Evolutionary conservation across 1,284 basidiomycete genomes (phyloP).

Genomic region (Sphaerobolus stellatus): DNA sequence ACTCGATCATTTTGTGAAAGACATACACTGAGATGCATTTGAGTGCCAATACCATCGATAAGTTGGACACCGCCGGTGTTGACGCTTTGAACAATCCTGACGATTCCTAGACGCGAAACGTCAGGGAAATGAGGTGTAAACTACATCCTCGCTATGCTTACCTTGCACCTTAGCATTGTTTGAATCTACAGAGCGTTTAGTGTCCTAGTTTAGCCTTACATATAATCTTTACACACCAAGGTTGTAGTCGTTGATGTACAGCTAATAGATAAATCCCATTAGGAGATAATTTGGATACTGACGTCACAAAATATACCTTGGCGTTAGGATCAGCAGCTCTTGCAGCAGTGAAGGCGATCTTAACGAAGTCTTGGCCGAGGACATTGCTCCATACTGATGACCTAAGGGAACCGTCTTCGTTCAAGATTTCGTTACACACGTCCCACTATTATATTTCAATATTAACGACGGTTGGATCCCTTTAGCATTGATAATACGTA

Average conservation of each 20-base stretch:
- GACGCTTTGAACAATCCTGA: slow-evolving; percentile 32
- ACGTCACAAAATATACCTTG: no score
- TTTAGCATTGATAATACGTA: neutral
- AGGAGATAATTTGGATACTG: no score
- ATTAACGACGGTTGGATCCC: no score
- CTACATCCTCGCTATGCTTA: neutral
- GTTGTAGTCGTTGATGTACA: slow-evolving; percentile 14
- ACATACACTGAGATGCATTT: slow-evolving; percentile 31
- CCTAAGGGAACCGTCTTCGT: slow-evolving; percentile 43
- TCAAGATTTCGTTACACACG: slow-evolving; percentile 39
- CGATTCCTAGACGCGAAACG: no score
- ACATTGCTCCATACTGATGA: slow-evolving; percentile 39
- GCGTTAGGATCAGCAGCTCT: slow-evolving; percentile 23
- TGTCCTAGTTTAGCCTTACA: neutral
- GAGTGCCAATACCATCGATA: slow-evolving; percentile 39
- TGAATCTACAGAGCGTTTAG: slow-evolving; percentile 2
- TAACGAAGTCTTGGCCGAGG: slow-evolving; percentile 22
- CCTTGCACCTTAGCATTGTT: slow-evolving; percentile 24
- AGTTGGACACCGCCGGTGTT: slow-evolving; percentile 26
- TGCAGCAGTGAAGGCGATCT: slow-evolving; percentile 23
- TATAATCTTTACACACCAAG: neutral
- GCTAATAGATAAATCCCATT: neutral
- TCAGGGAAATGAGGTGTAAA: slow-evolving; percentile 10
- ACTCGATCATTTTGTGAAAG: neutral
- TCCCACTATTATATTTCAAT: neutral